phyloP scores from a whole-genome alignment of 2,329 filamentous ascomycete genomes.

The Hypoxylon sp. region DNA sequence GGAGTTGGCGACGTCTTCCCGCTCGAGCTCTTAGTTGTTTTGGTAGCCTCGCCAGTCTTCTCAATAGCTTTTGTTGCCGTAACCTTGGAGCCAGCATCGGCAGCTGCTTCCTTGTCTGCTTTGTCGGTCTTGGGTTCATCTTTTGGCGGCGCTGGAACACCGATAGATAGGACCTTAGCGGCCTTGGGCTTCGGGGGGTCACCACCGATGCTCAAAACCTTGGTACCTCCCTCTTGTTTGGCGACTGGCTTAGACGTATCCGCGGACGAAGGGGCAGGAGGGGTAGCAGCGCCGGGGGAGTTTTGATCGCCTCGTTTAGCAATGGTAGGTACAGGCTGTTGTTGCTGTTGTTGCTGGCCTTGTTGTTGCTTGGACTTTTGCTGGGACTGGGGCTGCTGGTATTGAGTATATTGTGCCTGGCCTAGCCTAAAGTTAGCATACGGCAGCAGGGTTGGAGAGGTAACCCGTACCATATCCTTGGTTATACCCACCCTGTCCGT shows the following conservation, averaged over 20 bases:
- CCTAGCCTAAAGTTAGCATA: conserved; percentile 26
- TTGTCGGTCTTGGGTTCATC: conserved; percentile 66
- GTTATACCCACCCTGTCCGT: conserved; percentile 61
- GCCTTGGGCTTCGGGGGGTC: conserved; percentile 66
- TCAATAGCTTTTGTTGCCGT: conserved; percentile 90
- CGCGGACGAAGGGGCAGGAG: conserved; percentile 57
- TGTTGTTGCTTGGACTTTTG: conserved; percentile 65
- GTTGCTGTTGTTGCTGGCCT: conserved; percentile 57
- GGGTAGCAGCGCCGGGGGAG: conserved; percentile 58
- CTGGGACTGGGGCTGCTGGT: conserved; percentile 65
- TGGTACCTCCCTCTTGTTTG: conserved; percentile 70
- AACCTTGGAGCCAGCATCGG: conserved; percentile 81
- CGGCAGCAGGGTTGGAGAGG: neutral
- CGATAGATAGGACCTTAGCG: conserved; percentile 84
- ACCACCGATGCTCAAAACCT: conserved; percentile 75
- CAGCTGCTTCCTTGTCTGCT: conserved; percentile 50
- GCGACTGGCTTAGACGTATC: conserved; percentile 65
- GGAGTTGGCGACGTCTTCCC: conserved; percentile 86
- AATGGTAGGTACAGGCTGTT: conserved; percentile 67
- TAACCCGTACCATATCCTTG: conserved; percentile 58
- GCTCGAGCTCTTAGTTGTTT: conserved; percentile 62
- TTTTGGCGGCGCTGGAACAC: conserved; percentile 69
- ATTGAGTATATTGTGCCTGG: conserved; percentile 67
- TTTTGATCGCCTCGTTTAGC: conserved; percentile 71
- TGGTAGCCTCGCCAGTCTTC: conserved; percentile 82